Base-by-base conservation (phyloP, 2,329 filamentous ascomycete genomes). In the Saccharata proteae region DNA sequence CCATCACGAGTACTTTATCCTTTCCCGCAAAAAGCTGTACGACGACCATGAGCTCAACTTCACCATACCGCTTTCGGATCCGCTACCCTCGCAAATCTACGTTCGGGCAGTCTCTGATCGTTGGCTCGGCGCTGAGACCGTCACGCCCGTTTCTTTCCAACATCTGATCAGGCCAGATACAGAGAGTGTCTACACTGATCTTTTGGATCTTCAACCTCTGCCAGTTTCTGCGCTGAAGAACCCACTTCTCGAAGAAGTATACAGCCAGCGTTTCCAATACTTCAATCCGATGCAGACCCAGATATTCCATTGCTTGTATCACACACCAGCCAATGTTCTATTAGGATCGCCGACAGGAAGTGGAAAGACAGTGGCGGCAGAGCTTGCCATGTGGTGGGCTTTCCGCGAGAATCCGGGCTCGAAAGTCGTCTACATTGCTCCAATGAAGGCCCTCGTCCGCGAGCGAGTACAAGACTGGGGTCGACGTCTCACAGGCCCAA, bases 271-370 rank as follows among this genome's bases (percentile, higher is more conserved):
- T 18, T 98, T 98, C 55, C 79, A 90, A 41, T 98, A 79, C 57
- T 98, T 98, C 67, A 98, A 98, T 50, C 90, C 90, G 0, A 96
- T 98, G 92, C 90, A 98, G 56, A 96, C 90, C 0, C 90, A 98
- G 49, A 84, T 98, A 30, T 98, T 98, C 58, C 90, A 98, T 48
- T 88, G 84, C 10, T 70, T 98, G 19, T 98, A 98, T 43, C 80
- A 96, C 51, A 94, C 90, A 0, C 59, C 80, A 6, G 79, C 82
- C 26, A 98, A 98, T 49, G 86, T 98, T 4, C 69, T 98, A 3
- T 70, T 98, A 6, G 90, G 92, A 6, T 96, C 90, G 3, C 92
- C 90, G 0, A 98, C 92, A 0, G 90, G 90, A 36, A 93, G 85
- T 65, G 90, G 90, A 36, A 98, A 98, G 64, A 98, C 92, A 1